These are phyloP conservation scores for Amoebophrya sp. DNA, from an alignment of 169 alveolate species.

Conservation along the genomic window DNA sequence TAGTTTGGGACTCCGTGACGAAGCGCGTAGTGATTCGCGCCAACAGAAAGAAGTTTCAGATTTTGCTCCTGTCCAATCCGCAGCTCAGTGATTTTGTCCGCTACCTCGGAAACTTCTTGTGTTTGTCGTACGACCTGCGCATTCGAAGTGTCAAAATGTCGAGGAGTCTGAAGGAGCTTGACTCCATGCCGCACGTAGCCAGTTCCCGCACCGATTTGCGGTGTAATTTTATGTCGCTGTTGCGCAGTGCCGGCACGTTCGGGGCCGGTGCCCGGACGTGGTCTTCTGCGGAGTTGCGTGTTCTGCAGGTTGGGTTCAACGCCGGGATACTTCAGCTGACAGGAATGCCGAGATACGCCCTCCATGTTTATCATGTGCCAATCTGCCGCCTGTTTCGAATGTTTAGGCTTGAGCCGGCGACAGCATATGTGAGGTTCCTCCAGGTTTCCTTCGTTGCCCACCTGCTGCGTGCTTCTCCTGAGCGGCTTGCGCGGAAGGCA, in stretches of 20 bases:
- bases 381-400: not conserved
- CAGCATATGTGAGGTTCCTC: not conserved
- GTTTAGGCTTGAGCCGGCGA: not conserved
- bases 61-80: not conserved
- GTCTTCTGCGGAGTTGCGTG: not conserved
- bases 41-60: not conserved
- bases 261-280: not conserved
- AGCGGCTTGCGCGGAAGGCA: not conserved
- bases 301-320: not conserved
- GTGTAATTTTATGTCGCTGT: not conserved
- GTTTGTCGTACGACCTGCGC: not conserved
- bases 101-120: not conserved
- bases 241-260: not conserved
- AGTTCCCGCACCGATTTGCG: not conserved
- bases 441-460: not conserved
- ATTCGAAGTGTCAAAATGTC: not conserved
- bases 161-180: not conserved
- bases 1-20: not conserved
- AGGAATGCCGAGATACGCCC: not conserved
- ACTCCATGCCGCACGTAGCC: not conserved
- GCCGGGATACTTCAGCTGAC: not conserved
- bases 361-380: not conserved
- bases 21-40: not conserved
- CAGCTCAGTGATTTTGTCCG: not conserved
- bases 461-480: not conserved